phyloP scores from a whole-genome alignment of 345 rosid genomes.

The Pugionium cornutum region DNA sequence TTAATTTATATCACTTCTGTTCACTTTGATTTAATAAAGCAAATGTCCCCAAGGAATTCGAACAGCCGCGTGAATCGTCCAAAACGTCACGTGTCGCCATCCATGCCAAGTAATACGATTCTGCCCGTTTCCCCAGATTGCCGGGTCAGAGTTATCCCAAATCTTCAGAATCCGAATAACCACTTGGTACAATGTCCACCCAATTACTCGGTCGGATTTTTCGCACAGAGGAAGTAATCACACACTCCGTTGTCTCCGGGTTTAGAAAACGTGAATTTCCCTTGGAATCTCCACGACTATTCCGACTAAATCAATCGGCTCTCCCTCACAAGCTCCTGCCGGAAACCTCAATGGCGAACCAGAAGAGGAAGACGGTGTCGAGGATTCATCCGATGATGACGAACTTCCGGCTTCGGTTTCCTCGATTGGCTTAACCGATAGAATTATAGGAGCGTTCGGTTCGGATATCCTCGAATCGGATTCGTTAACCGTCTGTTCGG shows the following conservation, averaged over 20 bases:
- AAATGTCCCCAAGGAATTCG: not conserved
- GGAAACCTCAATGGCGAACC: constrained; percentile 28
- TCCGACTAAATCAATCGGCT: constrained; percentile 26
- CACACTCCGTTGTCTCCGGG: too few relatives aligned
- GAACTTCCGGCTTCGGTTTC: constrained; percentile 34
- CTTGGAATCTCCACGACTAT: constrained; percentile 37
- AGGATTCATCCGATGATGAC: constrained; percentile 3
- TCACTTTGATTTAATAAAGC: too few relatives aligned
- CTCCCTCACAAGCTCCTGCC: constrained; percentile 38
- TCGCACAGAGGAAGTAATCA: too few relatives aligned
- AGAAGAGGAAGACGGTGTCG: constrained; percentile 16
- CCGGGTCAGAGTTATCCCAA: constrained; percentile 12
- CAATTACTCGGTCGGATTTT: constrained; percentile 13
- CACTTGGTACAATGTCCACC: constrained; percentile 8
- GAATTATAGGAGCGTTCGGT: not conserved
- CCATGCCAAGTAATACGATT: constrained; percentile 17
- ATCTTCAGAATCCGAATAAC: not conserved
- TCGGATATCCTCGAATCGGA: constrained; percentile 1
- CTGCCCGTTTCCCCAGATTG: not conserved
- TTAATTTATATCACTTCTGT: too few relatives aligned
- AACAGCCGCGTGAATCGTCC: constrained; percentile 17
- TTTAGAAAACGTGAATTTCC: not conserved
- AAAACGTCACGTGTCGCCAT: constrained; percentile 30
- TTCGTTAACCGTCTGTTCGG: not conserved
- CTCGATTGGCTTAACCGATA: constrained; percentile 20